phyloP scores from a whole-genome alignment of 2,329 filamentous ascomycete genomes.

The Proliferodiscus dingleyae region DNA sequence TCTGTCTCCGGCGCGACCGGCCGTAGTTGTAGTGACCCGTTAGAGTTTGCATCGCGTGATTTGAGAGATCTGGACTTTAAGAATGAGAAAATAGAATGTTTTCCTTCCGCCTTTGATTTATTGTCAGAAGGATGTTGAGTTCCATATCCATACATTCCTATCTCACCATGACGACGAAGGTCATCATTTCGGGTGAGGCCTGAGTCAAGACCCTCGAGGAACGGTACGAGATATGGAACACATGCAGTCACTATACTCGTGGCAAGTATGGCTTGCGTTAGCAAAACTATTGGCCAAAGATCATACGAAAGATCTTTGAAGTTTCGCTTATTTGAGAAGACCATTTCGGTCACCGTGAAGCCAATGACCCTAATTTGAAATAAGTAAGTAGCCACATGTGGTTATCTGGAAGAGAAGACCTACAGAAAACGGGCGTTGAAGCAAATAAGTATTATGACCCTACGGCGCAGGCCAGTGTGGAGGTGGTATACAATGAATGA shows the following conservation, averaged over 20 bases:
- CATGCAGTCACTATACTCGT: neutral
- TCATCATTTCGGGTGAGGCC: neutral
- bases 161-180: constrained; percentile 3
- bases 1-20: neutral
- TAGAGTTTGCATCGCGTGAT: too few species aligned
- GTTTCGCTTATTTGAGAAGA: neutral
- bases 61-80: too few species aligned
- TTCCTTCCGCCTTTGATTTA: neutral
- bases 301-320: neutral
- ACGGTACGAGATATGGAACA: constrained; percentile 2
- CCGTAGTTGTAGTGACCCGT: neutral
- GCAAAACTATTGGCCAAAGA: neutral
- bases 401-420: neutral
- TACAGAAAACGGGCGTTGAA: neutral
- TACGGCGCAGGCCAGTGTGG: neutral
- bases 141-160: neutral
- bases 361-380: neutral
- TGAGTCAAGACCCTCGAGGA: constrained; percentile 2
- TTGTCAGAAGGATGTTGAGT: neutral
- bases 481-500: neutral
- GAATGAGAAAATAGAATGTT: neutral
- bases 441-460: neutral
- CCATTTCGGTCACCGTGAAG: neutral
- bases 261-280: neutral
- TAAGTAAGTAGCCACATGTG: neutral